A percentile compares a stretch with the other conserved stretches of the same genome.
These are phyloP conservation scores for Persicaria tinctoria DNA, from an alignment of 148 eudicot genomes.

Conservation along the genomic window DNA sequence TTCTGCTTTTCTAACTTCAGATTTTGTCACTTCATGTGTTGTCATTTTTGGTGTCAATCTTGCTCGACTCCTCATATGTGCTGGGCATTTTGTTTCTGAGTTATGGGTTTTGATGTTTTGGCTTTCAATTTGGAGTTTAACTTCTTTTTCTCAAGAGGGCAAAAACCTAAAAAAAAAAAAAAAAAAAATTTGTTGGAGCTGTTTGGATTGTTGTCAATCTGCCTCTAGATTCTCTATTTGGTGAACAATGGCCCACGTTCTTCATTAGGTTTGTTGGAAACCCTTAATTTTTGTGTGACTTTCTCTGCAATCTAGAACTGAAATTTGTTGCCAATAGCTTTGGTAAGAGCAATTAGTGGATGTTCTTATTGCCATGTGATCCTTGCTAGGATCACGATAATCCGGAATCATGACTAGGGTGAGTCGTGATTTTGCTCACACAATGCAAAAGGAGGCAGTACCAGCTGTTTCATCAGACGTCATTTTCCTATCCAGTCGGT, in stretches of 20 bases:
- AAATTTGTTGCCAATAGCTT: not conserved
- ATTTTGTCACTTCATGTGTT: not conserved
- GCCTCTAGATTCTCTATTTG: constrained; percentile 12
- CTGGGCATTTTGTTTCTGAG: not conserved
- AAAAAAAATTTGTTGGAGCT: not conserved
- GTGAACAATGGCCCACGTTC: constrained; percentile 12
- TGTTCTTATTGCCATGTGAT: constrained; percentile 1
- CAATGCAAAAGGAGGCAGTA: constrained; percentile 71
- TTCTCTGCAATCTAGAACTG: constrained; percentile 6
- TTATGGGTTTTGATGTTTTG: not conserved
- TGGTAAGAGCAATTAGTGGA: not conserved
- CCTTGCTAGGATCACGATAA: constrained; percentile 12
- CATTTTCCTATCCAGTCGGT: constrained; percentile 68
- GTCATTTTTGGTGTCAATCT: not conserved
- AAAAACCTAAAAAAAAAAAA: not conserved
- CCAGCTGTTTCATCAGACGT: constrained; percentile 90
- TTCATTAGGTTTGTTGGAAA: constrained; percentile 4
- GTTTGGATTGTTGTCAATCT: constrained; percentile 8
- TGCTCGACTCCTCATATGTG: not conserved
- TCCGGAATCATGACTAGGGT: constrained; percentile 68
- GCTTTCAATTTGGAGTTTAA: constrained; percentile 4
- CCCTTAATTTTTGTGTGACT: constrained; percentile 6
- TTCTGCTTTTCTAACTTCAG: constrained; percentile 7
- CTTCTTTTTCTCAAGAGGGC: not conserved
- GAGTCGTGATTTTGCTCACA: constrained; percentile 56